phyloP scores from a whole-genome alignment of 2,329 filamentous ascomycete species.

The Verticillium longisporum region DNA sequence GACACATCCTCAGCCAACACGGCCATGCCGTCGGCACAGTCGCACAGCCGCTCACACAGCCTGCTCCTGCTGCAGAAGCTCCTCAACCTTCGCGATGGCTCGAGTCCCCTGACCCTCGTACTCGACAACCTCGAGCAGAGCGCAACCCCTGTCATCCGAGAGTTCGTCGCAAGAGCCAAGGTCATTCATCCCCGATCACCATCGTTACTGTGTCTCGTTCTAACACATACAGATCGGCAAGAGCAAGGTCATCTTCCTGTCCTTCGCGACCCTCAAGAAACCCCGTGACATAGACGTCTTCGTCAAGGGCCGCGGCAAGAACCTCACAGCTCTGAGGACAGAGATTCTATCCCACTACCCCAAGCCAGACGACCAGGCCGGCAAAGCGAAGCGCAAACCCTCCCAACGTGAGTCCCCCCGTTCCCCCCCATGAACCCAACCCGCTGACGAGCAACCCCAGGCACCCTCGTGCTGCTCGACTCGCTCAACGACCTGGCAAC shows the following conservation, averaged over 20 bases:
- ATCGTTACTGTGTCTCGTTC: background rate
- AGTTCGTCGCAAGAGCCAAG: constrained; percentile 71
- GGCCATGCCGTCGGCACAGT: constrained; percentile 42
- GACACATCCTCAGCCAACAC: constrained; percentile 31
- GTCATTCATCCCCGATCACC: constrained; percentile 31
- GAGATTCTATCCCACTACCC: constrained; percentile 52
- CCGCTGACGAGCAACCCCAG: no score
- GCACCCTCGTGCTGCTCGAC: constrained; percentile 72
- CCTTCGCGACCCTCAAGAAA: constrained; percentile 66
- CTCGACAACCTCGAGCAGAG: constrained; percentile 82
- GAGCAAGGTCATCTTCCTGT: constrained; percentile 66
- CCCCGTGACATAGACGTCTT: constrained; percentile 61
- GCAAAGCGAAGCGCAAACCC: constrained; percentile 15
- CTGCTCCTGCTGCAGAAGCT: constrained; percentile 77
- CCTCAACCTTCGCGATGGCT: constrained; percentile 68
- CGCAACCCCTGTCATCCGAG: constrained; percentile 59
- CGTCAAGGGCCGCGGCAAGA: constrained; percentile 56
- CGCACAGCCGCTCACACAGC: constrained; percentile 76
- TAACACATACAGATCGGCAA: constrained; percentile 46
- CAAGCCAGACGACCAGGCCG: constrained; percentile 25
- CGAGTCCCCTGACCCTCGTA: constrained; percentile 80
- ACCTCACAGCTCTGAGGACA: constrained; percentile 46
- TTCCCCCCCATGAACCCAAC: no score
- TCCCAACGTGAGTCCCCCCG: background rate
- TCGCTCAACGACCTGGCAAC: constrained; percentile 62